Conservation (phyloP, 176 grass and related monocot species). For the Zea luxurians region DNA sequence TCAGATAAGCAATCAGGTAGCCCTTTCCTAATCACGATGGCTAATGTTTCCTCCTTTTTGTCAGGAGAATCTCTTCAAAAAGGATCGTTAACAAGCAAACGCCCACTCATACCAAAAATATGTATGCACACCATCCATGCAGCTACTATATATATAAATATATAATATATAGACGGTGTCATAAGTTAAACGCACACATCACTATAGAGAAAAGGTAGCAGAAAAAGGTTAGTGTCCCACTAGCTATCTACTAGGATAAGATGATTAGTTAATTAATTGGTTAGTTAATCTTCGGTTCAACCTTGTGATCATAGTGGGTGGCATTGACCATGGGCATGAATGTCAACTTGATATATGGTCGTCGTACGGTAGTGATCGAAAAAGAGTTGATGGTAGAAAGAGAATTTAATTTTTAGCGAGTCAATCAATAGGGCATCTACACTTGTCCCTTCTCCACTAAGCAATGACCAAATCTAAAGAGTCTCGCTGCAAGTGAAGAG, state of each 20-base stretch:
- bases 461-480: no score
- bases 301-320: conserved; percentile 39
- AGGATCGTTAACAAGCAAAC: not conserved
- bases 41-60: not conserved
- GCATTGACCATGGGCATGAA: conserved; percentile 34
- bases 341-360: no score
- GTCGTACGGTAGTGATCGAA: no score
- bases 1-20: not conserved
- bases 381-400: no score
- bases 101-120: not conserved
- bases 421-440: no score
- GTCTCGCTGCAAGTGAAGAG: no score
- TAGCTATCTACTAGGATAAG: conserved; percentile 22
- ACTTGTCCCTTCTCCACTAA: no score
- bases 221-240: conserved; percentile 25
- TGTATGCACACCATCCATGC: not conserved
- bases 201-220: not conserved
- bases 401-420: no score
- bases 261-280: not conserved
- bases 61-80: not conserved
- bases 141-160: not conserved
- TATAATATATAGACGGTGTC: not conserved
- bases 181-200: not conserved
- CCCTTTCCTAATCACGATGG: not conserved
- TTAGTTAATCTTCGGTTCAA: conserved; percentile 5